Percentiles rank a stretch among this genome's conserved stretches.
Conservation (phyloP, 2,329 filamentous ascomycete species). For the Aureobasidium sp. region DNA sequence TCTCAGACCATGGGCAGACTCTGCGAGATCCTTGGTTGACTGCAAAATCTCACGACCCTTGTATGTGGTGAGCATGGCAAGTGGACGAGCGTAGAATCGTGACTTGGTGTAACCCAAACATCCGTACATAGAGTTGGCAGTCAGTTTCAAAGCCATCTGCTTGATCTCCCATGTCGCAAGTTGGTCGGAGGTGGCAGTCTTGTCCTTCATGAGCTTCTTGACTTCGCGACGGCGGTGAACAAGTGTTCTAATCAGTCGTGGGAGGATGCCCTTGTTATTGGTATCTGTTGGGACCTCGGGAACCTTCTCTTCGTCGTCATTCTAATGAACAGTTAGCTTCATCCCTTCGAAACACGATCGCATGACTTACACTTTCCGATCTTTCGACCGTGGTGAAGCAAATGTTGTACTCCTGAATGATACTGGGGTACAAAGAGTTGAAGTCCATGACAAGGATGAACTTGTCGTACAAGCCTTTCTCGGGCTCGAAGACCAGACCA, state of each 20-base stretch:
- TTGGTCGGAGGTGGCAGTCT: constrained; percentile 74
- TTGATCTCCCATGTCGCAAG: constrained; percentile 97
- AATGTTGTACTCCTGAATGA: constrained; percentile 99
- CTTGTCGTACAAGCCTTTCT: constrained; percentile 96
- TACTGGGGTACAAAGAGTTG: constrained; percentile 96
- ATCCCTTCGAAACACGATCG: too few species aligned
- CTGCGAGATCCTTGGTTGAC: constrained; percentile 91
- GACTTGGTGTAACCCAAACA: constrained; percentile 96
- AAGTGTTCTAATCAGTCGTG: constrained; percentile 82
- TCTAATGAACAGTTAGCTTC: background rate
- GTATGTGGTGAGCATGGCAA: constrained; percentile 92
- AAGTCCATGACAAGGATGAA: constrained; percentile 99
- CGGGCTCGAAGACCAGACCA: constrained; percentile 94
- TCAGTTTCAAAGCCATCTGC: constrained; percentile 91
- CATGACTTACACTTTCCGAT: constrained; percentile 37
- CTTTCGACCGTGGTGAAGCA: constrained; percentile 97
- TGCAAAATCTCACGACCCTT: constrained; percentile 96
- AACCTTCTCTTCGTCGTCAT: constrained; percentile 76
- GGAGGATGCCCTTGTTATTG: constrained; percentile 76
- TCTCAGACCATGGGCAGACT: constrained; percentile 71
- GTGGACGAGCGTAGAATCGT: constrained; percentile 88
- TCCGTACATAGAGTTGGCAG: constrained; percentile 99
- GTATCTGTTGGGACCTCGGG: constrained; percentile 70
- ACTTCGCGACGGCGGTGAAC: constrained; percentile 84
- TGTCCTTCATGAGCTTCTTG: constrained; percentile 95